These are phyloP conservation scores for Alternaria sp. DNA, from an alignment of 2,329 filamentous ascomycete species.

Conservation along the genomic window DNA sequence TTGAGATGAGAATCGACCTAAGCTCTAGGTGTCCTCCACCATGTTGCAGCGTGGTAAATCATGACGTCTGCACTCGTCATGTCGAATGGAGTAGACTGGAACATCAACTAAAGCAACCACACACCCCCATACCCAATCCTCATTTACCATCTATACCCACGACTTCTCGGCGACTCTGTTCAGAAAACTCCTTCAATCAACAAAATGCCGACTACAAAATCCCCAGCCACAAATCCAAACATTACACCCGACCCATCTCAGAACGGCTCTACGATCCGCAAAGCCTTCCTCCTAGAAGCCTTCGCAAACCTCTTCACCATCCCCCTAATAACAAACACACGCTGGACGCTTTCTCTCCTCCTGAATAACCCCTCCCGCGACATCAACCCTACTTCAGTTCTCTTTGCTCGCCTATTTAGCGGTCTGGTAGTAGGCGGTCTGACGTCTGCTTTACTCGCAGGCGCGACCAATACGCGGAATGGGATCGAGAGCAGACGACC, in stretches of 20 bases:
- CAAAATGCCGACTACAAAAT: conserved; percentile 24
- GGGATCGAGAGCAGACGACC: conserved; percentile 37
- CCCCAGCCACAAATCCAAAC: conserved; percentile 31
- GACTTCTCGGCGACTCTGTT: not conserved
- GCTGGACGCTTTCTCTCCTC: conserved; percentile 31
- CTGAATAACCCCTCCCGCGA: conserved; percentile 30
- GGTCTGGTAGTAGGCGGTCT: conserved; percentile 36
- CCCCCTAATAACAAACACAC: conserved; percentile 37
- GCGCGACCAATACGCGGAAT: conserved; percentile 36
- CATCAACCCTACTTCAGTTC: conserved; percentile 34
- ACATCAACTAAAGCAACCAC: not conserved
- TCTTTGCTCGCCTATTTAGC: conserved; percentile 38
- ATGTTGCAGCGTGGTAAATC: not conserved
- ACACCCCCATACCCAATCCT: not conserved
- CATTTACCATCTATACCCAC: not conserved
- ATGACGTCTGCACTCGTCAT: conserved; percentile 7
- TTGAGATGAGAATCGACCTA: not conserved
- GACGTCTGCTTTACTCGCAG: conserved; percentile 34
- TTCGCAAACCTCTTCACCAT: conserved; percentile 40
- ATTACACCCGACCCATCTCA: conserved; percentile 26
- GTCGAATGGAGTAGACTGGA: not conserved
- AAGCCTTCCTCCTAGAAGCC: conserved; percentile 40
- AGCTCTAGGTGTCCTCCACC: too few relatives aligned
- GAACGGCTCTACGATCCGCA: conserved; percentile 34
- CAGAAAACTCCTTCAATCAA: not conserved